Evolutionary conservation across 164 flowering plant genomes (phyloP), one percentile per base, ranked within the genome.

Genomic region (Kingdonia uniflora): DNA sequence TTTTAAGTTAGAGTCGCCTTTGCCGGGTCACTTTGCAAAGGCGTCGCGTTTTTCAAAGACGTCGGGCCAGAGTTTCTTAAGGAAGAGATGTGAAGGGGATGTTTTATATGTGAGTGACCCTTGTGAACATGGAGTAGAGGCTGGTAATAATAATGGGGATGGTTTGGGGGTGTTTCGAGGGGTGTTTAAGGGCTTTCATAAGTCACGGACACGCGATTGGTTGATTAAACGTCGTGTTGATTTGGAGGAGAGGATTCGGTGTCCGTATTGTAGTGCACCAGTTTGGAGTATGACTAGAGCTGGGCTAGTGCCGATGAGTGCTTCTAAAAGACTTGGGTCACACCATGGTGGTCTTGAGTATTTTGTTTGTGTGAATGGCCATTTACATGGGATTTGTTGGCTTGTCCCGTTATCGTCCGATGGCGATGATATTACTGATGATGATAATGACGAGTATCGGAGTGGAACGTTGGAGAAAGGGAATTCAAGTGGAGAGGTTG

Each of bases 251-350:
- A 33, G 55, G 20, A 73, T 74, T 15, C 44, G 80, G 24, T 89
- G 97, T 60, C 92, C 95, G 2, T 89, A 82, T 56, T 89, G 97
- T 48, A 84, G 87, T 43, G 71, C 82, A 4, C 74, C 87, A n/a
- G 90, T 80, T 48, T 89, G 97, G 97, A 89, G 90, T 57, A 89
- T 89, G 97, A 80, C 85, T 1, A 14, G 77, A 29, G 97, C 92
- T 6, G 42, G 76, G 58, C 72, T 89, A 23, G 70, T 89, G 19
- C 95, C 97, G 0, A 76, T 49, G 59, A 74, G 82, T 48, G 97
- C 95, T 44, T 68, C 80, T 0, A 45, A 80, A 55, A 59, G 90
- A 71, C 86, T 89, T 1, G 97, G 97, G 11, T 66, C 97, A 0
- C 73, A 46, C 25, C 76, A 85, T 7, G 90, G 78, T 0, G 63